These are phyloP conservation scores for Ophiostoma novo-ulmi DNA, from an alignment of 2,329 filamentous ascomycete genomes.

Conservation along the genomic window DNA sequence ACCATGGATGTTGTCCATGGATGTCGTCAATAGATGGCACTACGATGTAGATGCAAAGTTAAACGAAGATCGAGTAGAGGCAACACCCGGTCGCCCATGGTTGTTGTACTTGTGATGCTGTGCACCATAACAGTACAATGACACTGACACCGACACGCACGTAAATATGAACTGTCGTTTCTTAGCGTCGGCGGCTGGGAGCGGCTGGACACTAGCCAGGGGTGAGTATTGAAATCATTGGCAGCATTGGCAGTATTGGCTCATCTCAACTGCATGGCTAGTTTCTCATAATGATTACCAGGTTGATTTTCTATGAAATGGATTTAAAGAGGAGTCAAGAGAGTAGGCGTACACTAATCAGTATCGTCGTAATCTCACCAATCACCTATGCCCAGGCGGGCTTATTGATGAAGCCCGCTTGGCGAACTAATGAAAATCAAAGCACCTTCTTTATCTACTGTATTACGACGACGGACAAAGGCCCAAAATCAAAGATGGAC, in stretches of 20 bases:
- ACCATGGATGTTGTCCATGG: background rate
- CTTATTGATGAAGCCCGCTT: too few species aligned
- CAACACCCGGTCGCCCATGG: background rate
- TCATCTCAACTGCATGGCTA: conserved; percentile 10
- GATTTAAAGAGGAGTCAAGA: background rate
- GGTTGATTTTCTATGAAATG: background rate
- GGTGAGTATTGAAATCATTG: background rate
- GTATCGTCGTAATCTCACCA: too few species aligned
- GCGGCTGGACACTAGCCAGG: conserved; percentile 2
- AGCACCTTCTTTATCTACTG: too few species aligned
- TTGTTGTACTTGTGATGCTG: background rate
- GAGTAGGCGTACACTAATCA: background rate
- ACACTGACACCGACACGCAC: background rate
- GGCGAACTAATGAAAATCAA: too few species aligned
- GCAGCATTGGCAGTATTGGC: background rate
- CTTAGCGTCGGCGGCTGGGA: background rate
- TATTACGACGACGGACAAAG: too few species aligned
- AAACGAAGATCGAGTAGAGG: background rate
- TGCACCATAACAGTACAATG: background rate
- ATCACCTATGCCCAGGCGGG: too few species aligned
- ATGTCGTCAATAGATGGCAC: background rate
- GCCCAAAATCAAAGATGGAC: too few species aligned
- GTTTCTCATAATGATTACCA: background rate
- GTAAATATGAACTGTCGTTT: background rate
- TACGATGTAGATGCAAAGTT: too few species aligned